phyloP scores from a whole-genome alignment of 805 yeast genomes.

The Blastobotrys attinorum region DNA sequence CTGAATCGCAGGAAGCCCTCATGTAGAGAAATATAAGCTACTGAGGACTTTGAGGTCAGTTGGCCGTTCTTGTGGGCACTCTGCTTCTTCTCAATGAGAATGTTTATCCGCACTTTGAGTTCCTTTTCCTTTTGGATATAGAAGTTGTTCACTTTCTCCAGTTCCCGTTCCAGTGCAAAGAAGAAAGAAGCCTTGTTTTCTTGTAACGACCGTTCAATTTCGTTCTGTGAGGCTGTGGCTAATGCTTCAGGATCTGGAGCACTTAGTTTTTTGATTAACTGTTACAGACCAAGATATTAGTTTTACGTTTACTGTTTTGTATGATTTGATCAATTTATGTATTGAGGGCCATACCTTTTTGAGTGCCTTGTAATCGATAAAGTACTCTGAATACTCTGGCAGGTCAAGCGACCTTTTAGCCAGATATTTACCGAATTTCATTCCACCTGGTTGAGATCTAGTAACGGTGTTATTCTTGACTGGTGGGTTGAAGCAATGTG shows the following conservation, averaged over 20 bases:
- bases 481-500: no score
- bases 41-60: conserved; percentile 52
- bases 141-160: conserved; percentile 91
- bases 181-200: conserved; percentile 85
- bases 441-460: conserved; percentile 12
- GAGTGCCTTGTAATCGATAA: conserved; percentile 88
- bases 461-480: no score
- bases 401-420: conserved; percentile 91
- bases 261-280: conserved; percentile 73
- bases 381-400: conserved; percentile 90
- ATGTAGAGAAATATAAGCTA: conserved; percentile 71
- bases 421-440: conserved; percentile 93
- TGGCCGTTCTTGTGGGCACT: conserved; percentile 39
- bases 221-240: conserved; percentile 18
- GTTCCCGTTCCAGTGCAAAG: conserved; percentile 85
- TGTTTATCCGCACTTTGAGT: conserved; percentile 68
- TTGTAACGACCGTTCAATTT: conserved; percentile 51
- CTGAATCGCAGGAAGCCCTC: conserved; percentile 86
- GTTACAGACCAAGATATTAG: not conserved
- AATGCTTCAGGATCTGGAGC: conserved; percentile 32
- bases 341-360: conserved; percentile 43
- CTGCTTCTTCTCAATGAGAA: conserved; percentile 62
- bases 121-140: conserved; percentile 89
- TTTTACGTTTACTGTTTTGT: no score
- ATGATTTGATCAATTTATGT: no score